These are phyloP conservation scores for Pestalotiopsis sp. DNA, from an alignment of 2,329 filamentous ascomycete genomes.

Conservation along the genomic window DNA sequence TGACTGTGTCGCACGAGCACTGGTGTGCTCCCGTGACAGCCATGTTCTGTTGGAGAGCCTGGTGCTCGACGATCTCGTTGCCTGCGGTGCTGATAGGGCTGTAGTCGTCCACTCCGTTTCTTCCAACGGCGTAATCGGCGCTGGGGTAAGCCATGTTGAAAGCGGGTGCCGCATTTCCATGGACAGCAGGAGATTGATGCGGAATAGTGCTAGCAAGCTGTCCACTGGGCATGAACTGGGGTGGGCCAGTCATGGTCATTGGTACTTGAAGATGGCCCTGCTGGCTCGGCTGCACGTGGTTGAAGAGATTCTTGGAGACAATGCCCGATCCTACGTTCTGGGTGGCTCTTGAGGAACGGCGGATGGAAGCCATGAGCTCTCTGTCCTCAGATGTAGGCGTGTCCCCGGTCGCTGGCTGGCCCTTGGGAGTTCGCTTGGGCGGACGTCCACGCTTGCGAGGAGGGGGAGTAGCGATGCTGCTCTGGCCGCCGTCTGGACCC, in stretches of 20 bases:
- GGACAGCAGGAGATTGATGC: not conserved
- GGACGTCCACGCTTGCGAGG: constrained; percentile 7
- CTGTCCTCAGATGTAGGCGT: not conserved
- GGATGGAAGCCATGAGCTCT: not conserved
- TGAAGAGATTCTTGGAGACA: not conserved
- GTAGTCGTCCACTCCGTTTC: no score
- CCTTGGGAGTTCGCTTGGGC: not conserved
- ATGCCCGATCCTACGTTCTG: no score
- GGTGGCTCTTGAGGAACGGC: not conserved
- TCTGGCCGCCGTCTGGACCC: no score
- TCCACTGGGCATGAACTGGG: not conserved
- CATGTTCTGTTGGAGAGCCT: not conserved
- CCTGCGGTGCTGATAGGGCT: no score
- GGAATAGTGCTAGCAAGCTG: not conserved
- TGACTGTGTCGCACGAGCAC: not conserved
- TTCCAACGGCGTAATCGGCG: not conserved
- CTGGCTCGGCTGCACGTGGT: not conserved
- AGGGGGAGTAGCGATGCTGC: not conserved
- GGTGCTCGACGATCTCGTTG: not conserved
- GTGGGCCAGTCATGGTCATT: not conserved
- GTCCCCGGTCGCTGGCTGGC: not conserved
- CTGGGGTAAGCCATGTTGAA: not conserved
- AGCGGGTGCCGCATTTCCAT: not conserved
- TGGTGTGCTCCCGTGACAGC: not conserved
- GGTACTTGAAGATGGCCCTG: not conserved